Percentiles rank a stretch among this genome's conserved stretches.
Conservation (phyloP, 257 asterid species). For the Salvia splendens region DNA sequence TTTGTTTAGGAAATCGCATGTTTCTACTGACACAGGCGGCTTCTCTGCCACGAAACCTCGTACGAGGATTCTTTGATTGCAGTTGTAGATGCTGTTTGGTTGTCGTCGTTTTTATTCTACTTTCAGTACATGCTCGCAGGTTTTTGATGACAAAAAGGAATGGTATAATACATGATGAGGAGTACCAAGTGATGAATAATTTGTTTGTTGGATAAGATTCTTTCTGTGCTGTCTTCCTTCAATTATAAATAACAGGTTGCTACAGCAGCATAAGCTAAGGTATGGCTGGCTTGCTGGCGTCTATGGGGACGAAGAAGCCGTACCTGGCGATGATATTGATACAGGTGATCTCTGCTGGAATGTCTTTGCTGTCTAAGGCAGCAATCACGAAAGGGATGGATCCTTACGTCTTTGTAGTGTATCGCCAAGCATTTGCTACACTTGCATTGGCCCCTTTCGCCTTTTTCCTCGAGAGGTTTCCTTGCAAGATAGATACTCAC, state of each 20-base stretch:
- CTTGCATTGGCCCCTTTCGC: slow-evolving; percentile 43
- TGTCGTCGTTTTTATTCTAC: background rate
- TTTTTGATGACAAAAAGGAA: too few relatives aligned
- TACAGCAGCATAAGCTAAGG: background rate
- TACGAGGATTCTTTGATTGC: background rate
- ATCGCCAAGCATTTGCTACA: slow-evolving; percentile 45
- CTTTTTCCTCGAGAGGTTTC: slow-evolving; percentile 40
- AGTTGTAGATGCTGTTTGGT: background rate
- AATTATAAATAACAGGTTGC: too few relatives aligned
- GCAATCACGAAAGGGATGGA: slow-evolving; percentile 45
- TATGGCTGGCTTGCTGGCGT: slow-evolving; percentile 16
- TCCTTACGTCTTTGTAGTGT: slow-evolving; percentile 43
- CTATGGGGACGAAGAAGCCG: slow-evolving; percentile 14
- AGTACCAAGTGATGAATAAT: too few relatives aligned
- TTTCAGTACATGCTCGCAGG: background rate
- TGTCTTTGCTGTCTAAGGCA: slow-evolving; percentile 45
- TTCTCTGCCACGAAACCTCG: background rate
- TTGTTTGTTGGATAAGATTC: too few relatives aligned
- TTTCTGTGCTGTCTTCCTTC: too few relatives aligned
- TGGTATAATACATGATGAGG: too few relatives aligned
- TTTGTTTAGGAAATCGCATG: background rate
- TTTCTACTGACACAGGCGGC: background rate
- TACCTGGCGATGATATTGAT: slow-evolving; percentile 23
- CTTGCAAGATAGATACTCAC: background rate
- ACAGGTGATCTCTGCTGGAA: slow-evolving; percentile 37